These are phyloP conservation scores for Candida palmyrensis DNA, from an alignment of 805 yeast species.

Conservation along the genomic window DNA sequence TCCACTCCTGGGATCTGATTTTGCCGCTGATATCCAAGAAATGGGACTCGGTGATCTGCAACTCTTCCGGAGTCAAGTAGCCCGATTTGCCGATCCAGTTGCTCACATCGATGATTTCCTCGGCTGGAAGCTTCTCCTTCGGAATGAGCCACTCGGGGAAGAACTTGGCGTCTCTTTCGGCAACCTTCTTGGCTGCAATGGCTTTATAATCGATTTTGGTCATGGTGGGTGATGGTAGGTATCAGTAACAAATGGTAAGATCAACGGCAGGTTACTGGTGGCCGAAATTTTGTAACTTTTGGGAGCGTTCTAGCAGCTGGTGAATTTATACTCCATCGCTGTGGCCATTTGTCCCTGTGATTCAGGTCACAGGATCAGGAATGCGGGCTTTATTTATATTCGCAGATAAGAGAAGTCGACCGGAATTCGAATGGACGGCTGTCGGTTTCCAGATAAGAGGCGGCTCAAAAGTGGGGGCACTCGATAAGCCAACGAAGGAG, in stretches of 20 bases:
- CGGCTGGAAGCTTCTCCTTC: constrained; percentile 23
- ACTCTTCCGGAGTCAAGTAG: constrained; percentile 21
- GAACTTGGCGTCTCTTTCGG: constrained; percentile 38
- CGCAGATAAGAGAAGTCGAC: neutral
- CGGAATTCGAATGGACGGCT: constrained; percentile 1
- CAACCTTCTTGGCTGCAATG: constrained; percentile 37
- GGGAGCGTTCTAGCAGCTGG: too few species aligned
- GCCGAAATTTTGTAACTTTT: too few species aligned
- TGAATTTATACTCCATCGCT: too few species aligned
- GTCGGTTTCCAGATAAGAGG: too few species aligned
- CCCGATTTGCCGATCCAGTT: constrained; percentile 33
- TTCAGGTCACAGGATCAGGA: constrained; percentile 2
- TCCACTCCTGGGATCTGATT: constrained; percentile 28
- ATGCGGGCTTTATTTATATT: neutral
- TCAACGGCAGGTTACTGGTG: too few species aligned
- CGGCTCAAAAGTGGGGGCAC: too few species aligned
- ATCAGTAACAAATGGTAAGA: too few species aligned
- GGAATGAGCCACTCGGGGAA: constrained; percentile 42
- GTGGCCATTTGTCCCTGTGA: constrained; percentile 1
- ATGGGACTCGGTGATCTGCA: constrained; percentile 34
- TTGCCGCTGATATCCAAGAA: constrained; percentile 22
- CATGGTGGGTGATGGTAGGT: too few species aligned
- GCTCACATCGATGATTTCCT: constrained; percentile 30
- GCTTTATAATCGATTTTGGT: too few species aligned
- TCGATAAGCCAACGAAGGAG: too few species aligned